A percentile compares a stretch with the other conserved stretches of the same genome.
Conservation (phyloP, 768 basidiomycete genomes). For the Scleroderma bovista region DNA sequence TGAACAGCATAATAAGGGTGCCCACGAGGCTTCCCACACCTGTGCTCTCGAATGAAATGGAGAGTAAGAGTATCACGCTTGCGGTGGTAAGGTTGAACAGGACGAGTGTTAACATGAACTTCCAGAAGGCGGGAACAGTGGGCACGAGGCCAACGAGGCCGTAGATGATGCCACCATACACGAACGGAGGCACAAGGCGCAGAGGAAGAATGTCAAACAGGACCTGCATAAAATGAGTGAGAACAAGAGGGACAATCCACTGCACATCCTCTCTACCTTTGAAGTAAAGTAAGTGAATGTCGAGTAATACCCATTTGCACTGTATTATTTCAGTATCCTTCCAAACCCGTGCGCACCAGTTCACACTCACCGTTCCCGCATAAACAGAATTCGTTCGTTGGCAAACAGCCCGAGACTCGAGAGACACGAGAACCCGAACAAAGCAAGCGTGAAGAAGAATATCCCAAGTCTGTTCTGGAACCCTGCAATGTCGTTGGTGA, state of each 20-base stretch:
- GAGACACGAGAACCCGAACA: conserved; percentile 96
- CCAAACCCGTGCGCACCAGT: not conserved
- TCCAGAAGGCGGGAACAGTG: conserved; percentile 89
- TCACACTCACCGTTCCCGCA: conserved; percentile 81
- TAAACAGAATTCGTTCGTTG: conserved; percentile 92
- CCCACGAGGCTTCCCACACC: conserved; percentile 93
- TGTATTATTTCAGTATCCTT: conserved; percentile 24
- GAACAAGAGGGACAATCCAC: not conserved
- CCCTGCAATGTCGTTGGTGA: conserved; percentile 90
- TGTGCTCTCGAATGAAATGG: conserved; percentile 80
- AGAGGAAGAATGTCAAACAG: conserved; percentile 96
- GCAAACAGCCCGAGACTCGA: conserved; percentile 93
- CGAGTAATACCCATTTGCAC: conserved; percentile 96
- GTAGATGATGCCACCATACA: conserved; percentile 95
- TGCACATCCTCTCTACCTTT: conserved; percentile 46
- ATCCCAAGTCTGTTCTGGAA: conserved; percentile 95
- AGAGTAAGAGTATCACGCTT: conserved; percentile 84
- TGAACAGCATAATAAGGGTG: conserved; percentile 95
- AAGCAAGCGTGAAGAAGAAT: conserved; percentile 95
- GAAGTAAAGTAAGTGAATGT: conserved; percentile 95
- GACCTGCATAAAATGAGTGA: conserved; percentile 41
- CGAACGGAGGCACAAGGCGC: conserved; percentile 88
- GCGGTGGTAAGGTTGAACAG: conserved; percentile 97
- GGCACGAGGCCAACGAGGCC: conserved; percentile 93
- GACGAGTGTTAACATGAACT: conserved; percentile 93